A percentile compares a stretch with the other conserved stretches of the same genome.
Evolutionary conservation across 352 stramenopile species (phyloP).

Genomic region (Phytophthora vignae): DNA sequence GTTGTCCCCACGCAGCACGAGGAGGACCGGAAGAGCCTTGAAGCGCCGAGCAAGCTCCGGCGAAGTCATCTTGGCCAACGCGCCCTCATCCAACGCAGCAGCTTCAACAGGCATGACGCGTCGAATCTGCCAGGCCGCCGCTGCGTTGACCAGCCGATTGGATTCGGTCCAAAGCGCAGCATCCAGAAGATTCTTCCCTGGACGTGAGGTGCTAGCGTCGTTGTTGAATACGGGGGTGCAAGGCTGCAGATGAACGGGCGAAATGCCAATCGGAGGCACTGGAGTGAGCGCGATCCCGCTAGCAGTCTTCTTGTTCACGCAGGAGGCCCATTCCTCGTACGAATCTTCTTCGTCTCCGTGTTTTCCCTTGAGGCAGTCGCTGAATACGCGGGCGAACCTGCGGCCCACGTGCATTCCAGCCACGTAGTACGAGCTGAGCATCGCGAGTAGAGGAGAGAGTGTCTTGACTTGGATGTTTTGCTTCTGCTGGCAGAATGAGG

Average conservation of each 20-base stretch:
- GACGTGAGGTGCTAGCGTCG: too few relatives aligned
- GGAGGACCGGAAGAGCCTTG: slow-evolving; percentile 20
- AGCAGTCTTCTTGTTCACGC: slow-evolving; percentile 1
- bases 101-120: slow-evolving; percentile 21
- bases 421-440: not conserved
- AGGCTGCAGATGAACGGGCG: slow-evolving; percentile 17
- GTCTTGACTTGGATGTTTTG: not conserved
- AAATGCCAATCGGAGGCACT: slow-evolving; percentile 15
- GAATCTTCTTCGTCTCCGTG: slow-evolving; percentile 12
- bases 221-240: not conserved
- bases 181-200: too few relatives aligned
- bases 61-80: slow-evolving; percentile 16
- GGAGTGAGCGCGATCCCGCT: slow-evolving; percentile 9
- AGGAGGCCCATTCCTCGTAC: not conserved
- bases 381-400: slow-evolving; percentile 17
- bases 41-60: slow-evolving; percentile 22
- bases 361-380: slow-evolving; percentile 17
- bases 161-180: slow-evolving; percentile 16
- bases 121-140: slow-evolving; percentile 29
- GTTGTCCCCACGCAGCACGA: slow-evolving; percentile 18
- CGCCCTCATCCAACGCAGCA: slow-evolving; percentile 3
- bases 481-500: slow-evolving; percentile 1
- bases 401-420: not conserved
- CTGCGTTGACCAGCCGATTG: slow-evolving; percentile 23
- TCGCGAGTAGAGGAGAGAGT: too few relatives aligned